A percentile compares a stretch with the other conserved stretches of the same genome.
phyloP scores from a whole-genome alignment of 495 filamentous ascomycete species.

The Chlorociboria aeruginascens region DNA sequence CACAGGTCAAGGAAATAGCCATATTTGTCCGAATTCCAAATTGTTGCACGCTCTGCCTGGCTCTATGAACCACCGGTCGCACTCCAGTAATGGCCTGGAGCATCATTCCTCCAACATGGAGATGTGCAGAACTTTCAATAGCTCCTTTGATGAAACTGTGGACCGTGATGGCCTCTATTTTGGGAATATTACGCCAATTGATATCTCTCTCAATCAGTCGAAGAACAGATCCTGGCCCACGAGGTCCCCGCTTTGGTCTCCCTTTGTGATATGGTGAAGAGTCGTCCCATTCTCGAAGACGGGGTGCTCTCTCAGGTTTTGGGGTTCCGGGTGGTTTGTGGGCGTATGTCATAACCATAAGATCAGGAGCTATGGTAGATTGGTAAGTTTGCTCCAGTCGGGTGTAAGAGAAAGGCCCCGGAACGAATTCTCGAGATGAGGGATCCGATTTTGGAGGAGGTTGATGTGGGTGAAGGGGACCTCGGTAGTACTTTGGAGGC shows the following conservation, averaged over 20 bases:
- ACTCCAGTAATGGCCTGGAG: constrained; percentile 78
- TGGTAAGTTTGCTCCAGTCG: constrained; percentile 85
- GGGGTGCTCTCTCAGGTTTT: constrained; percentile 46
- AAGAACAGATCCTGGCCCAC: constrained; percentile 52
- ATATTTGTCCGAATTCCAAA: constrained; percentile 47
- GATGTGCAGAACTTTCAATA: constrained; percentile 30
- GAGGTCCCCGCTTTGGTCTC: constrained; percentile 68
- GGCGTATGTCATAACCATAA: constrained; percentile 77
- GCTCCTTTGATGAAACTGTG: constrained; percentile 49
- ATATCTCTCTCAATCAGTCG: constrained; percentile 64
- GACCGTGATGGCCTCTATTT: constrained; percentile 64
- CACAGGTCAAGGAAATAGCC: constrained; percentile 53
- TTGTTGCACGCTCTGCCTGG: constrained; percentile 49
- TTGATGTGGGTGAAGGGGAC: constrained; percentile 85
- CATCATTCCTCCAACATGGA: constrained; percentile 73
- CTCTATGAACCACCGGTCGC: constrained; percentile 55
- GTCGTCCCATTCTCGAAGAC: constrained; percentile 79
- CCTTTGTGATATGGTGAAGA: constrained; percentile 89
- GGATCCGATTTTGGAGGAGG: constrained; percentile 74
- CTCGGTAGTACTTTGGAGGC: constrained; percentile 85
- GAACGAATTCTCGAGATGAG: constrained; percentile 75
- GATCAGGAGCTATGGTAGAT: constrained; percentile 74
- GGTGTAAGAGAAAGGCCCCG: constrained; percentile 83
- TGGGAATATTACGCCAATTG: constrained; percentile 75
- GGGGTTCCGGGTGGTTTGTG: constrained; percentile 66